Base-by-base conservation (phyloP, 495 filamentous ascomycete genomes). In the Xylaria flabelliformis region DNA sequence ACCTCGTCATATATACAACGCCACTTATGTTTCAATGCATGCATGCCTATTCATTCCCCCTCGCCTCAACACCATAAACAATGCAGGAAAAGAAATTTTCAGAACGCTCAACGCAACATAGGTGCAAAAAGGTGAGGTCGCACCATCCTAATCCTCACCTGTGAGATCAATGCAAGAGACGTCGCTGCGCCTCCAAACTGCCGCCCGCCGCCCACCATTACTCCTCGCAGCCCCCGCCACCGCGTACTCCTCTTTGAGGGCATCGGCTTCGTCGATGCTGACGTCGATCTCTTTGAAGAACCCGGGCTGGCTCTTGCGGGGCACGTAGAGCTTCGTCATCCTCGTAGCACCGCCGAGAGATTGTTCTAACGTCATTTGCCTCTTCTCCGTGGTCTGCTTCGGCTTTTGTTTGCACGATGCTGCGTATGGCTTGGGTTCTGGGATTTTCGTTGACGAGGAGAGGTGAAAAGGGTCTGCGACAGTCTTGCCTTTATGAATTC, bases 101-200 rank as follows among this genome's bases (percentile, higher is more conserved):
- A 42, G 9, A 42, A 42, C 9, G 12, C 8, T 9, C 39, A 9
- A 42, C 10, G 12, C 8, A 42, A 13, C 39, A 42, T 42, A 13
- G 1, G 39, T 2, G 39, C 39, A 13, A 10, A 29, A 42, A 42
- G 39, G 10, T 42, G 39, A 42, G 39, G 8, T 42, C 21, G 15
- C 7, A 6, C 42, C 39, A 64, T 26, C 10, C 59, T 72, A 81
- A 69, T 83, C 78, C 24, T 78, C 80, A 6, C 75, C 79, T 15
- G 83, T 85, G 51, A 85, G 67, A 66, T 85, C 83, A 29, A 85
- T 71, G 70, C 80, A 73, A 9, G 73, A 73, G 15, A 84, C 65
- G 34, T 84, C 83, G 63, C 82, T 83, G 53, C 58, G 44, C 32
- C 81, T 76, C 80, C 79, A 84, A 0, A 72, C 75, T 50, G 71